These are phyloP conservation scores for Leccinum olivaceoglutinosum DNA, from an alignment of 1,284 basidiomycete genomes.

Conservation along the genomic window DNA sequence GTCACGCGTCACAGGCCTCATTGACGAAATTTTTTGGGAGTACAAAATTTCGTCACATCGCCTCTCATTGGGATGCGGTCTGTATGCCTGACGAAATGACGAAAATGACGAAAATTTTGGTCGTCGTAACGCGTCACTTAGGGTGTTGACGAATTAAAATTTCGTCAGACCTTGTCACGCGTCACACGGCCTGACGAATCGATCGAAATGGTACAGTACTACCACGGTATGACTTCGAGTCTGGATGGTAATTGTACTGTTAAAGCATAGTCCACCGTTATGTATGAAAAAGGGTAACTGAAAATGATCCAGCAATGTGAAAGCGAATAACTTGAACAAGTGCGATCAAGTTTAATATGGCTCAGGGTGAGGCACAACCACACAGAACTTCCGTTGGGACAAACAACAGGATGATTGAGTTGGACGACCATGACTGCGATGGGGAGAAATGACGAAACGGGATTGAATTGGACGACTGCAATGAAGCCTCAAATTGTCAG, in stretches of 20 bases:
- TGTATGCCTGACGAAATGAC: too few relatives aligned
- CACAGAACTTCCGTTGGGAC: background rate
- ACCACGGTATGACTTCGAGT: background rate
- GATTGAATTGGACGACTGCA: background rate
- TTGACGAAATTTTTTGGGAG: too few relatives aligned
- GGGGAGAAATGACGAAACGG: background rate
- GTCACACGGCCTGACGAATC: too few relatives aligned
- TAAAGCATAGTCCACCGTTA: background rate
- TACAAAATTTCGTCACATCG: too few relatives aligned
- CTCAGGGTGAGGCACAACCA: background rate
- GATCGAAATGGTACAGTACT: background rate
- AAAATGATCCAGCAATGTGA: background rate
- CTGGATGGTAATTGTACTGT: background rate
- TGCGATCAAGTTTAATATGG: background rate
- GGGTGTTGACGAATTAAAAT: too few relatives aligned
- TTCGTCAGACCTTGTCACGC: too few relatives aligned
- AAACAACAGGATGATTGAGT: background rate
- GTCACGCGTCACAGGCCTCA: too few relatives aligned
- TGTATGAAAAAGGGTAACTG: background rate
- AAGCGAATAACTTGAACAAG: background rate
- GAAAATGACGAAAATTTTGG: too few relatives aligned
- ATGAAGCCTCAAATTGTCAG: background rate
- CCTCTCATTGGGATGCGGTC: too few relatives aligned
- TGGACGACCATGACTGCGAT: background rate
- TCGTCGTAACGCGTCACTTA: too few relatives aligned